Base-by-base conservation (phyloP, 2,329 filamentous ascomycete species). In the Fusarium udum region DNA sequence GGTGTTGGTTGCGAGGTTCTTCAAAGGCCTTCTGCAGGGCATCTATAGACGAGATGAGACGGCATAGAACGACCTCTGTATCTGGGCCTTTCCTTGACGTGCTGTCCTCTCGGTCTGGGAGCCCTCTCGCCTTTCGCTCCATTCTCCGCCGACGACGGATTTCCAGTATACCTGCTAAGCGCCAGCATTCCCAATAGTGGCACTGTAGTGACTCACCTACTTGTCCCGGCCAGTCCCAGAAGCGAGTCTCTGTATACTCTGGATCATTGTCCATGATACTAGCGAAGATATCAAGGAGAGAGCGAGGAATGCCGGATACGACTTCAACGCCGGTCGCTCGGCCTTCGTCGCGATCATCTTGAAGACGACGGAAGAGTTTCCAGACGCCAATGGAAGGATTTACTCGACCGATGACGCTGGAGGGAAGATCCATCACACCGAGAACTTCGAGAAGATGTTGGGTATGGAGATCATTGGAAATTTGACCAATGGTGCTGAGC, bases 171-270 rank as follows among this genome's bases (percentile, higher is more conserved):
- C 67, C 75, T 2, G 75, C 64, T 4, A 76, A 42, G 10, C 70
- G 52, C 75, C 75, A 77, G 31, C 74, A 72, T 43, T 77, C 75
- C 75, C 75, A 77, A 3, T 67, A 64, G 28, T 77, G 74, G 13
- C 61, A 59, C 14, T 76, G 75, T 0, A 76, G 20, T 14, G 75
- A 77, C 52, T 75, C 74, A 22, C 75, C 75, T 28, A 77, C 15
- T 4, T 77, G 70, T 0, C 75, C 75, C 0, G 74, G 65, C 75
- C 75, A 77, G 0, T 62, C 31, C 75, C 75, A 77, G 4, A 77
- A 43, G 20, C 63, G 58, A 3, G 18, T 49, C 43, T 77, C 75
- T 1, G 74, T 77, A 4, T 69, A 67, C 20, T 74, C 75, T n/a
- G 69, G 65, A 15, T 77, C 75, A 3, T 74, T 66, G 4, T 77